Percentiles rank a stretch among this genome's conserved stretches.
phyloP scores from a whole-genome alignment of 2,329 filamentous ascomycete genomes.

The Stachybotrys chartarum region DNA sequence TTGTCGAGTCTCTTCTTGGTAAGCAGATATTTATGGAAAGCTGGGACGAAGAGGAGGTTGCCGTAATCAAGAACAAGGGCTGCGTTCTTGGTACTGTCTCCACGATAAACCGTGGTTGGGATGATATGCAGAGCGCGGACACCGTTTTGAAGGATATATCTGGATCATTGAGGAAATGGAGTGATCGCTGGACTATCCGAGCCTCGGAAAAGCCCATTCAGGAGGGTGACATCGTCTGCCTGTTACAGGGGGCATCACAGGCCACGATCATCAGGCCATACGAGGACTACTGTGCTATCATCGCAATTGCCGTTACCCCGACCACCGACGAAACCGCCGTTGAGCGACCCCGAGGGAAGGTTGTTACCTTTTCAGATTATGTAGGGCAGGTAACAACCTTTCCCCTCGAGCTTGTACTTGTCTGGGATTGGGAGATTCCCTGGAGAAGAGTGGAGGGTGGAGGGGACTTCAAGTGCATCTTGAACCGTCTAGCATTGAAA shows the following conservation, averaged over 20 bases:
- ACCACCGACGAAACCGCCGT: too few relatives aligned
- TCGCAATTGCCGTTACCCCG: not conserved
- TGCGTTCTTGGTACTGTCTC: not conserved
- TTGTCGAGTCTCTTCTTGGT: not conserved
- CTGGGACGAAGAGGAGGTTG: not conserved
- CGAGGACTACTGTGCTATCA: not conserved
- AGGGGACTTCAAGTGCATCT: not conserved
- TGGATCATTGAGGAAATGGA: not conserved
- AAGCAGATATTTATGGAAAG: not conserved
- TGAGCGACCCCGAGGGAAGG: too few relatives aligned
- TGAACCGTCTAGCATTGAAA: not conserved
- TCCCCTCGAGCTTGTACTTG: not conserved
- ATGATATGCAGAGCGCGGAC: not conserved
- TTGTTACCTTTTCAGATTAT: not conserved
- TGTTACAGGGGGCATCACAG: slow-evolving; percentile 1
- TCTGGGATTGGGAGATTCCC: slow-evolving; percentile 1
- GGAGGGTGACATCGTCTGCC: not conserved
- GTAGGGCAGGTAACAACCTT: not conserved
- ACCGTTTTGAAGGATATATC: not conserved
- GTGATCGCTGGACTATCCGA: not conserved
- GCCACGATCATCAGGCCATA: not conserved
- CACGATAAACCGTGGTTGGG: not conserved
- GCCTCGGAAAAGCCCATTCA: slow-evolving; percentile 1
- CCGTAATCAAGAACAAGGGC: slow-evolving; percentile 1
- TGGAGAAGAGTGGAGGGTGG: not conserved